Conservation (phyloP, 495 filamentous ascomycete species). For the Xylaria scruposa region DNA sequence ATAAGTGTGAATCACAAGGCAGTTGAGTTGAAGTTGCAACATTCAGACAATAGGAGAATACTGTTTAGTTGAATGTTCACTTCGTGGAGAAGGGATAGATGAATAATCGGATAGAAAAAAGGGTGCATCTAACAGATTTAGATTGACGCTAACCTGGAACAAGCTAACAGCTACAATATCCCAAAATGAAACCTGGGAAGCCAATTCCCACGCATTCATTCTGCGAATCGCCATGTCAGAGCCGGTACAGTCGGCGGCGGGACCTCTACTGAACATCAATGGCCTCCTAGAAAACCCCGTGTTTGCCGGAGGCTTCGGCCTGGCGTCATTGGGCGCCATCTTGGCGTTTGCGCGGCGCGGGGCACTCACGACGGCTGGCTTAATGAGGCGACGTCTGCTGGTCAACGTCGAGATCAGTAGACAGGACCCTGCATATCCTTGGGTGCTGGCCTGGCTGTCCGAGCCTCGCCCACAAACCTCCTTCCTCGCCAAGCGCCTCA, state of each 20-base stretch:
- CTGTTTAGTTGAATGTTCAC: neutral
- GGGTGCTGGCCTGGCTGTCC: conserved; percentile 94
- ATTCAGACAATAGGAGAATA: neutral
- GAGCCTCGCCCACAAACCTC: conserved; percentile 67
- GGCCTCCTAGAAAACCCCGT: conserved; percentile 62
- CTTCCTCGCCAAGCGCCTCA: conserved; percentile 53
- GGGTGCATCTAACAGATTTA: neutral
- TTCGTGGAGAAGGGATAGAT: neutral
- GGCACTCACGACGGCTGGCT: conserved; percentile 67
- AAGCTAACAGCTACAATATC: neutral
- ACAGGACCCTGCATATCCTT: conserved; percentile 90
- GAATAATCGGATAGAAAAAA: neutral
- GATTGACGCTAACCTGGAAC: neutral
- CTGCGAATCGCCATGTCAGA: conserved; percentile 40
- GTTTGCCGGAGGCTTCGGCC: conserved; percentile 74
- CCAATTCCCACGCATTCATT: neutral
- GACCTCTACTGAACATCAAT: conserved; percentile 52
- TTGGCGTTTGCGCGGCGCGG: conserved; percentile 77
- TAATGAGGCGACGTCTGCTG: conserved; percentile 84
- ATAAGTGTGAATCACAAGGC: neutral
- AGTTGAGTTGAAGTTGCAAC: neutral
- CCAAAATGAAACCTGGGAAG: neutral
- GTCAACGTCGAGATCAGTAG: conserved; percentile 94
- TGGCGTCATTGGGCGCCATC: conserved; percentile 82
- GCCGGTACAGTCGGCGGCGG: conserved; percentile 29